Conservation (phyloP, 768 basidiomycete genomes). For the Clitopilus passeckerianus region DNA sequence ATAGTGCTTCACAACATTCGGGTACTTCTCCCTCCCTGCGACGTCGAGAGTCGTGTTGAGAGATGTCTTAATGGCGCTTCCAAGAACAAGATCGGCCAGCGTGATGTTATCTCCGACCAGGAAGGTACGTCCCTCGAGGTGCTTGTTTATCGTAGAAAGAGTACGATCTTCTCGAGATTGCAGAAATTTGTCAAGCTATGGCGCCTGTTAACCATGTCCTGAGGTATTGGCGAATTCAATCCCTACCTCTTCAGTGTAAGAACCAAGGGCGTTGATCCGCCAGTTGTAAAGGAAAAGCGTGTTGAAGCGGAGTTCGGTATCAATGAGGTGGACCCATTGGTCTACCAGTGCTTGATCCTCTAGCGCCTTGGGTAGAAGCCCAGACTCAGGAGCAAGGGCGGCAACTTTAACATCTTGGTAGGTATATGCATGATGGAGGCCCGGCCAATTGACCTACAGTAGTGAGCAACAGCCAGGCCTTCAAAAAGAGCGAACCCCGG, state of each 20-base stretch:
- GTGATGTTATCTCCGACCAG: slow-evolving; percentile 93
- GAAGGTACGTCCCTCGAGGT: slow-evolving; percentile 78
- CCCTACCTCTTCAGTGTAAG: slow-evolving; percentile 68
- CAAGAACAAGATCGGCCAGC: slow-evolving; percentile 79
- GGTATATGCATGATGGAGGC: background rate
- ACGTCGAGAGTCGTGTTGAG: slow-evolving; percentile 63
- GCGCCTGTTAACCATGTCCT: background rate
- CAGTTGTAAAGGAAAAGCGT: slow-evolving; percentile 26
- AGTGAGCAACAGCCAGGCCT: slow-evolving; percentile 74
- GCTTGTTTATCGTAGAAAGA: slow-evolving; percentile 65
- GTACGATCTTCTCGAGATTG: slow-evolving; percentile 40
- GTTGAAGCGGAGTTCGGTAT: slow-evolving; percentile 41
- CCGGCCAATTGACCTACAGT: slow-evolving; percentile 62
- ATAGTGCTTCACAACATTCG: slow-evolving; percentile 76
- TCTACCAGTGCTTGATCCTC: slow-evolving; percentile 60
- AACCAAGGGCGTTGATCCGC: slow-evolving; percentile 31
- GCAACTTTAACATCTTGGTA: slow-evolving; percentile 42
- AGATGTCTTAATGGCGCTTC: slow-evolving; percentile 48
- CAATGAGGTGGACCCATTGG: slow-evolving; percentile 66
- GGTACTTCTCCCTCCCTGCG: slow-evolving; percentile 54
- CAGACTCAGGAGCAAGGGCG: slow-evolving; percentile 54
- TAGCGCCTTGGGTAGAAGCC: slow-evolving; percentile 50
- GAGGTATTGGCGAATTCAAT: background rate
- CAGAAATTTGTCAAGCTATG: background rate
- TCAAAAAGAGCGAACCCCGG: slow-evolving; percentile 79